Evolutionary conservation across 176 grass and related monocot genomes (phyloP), one percentile per base, ranked within the genome.

Genomic region (Musa itinerans): DNA sequence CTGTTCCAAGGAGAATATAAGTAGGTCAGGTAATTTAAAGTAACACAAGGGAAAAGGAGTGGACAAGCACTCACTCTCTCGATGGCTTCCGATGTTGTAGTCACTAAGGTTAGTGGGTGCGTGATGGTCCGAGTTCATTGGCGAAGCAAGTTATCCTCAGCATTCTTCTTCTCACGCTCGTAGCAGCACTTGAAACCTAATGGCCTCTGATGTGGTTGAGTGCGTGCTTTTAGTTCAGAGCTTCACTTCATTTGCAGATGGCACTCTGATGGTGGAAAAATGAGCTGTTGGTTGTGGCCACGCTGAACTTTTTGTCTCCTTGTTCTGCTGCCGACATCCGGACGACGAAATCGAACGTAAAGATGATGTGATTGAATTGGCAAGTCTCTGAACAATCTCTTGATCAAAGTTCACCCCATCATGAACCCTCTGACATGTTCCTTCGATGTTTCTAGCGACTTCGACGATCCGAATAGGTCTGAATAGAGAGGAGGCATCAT

Each of bases 61-160:
- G 27, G 27, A 68, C 51, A 70, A 70, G 68, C 16, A 70, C 68
- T 20, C 29, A 50, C 68, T 20, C 3, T n/a, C 8, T 70, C 49
- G 34, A 70, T 70, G 68, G 34, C 68, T 51, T 70, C 68, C 50
- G 68, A 51, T 49, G 29, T 70, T 70, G 68, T 70, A 70, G 68
- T 50, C 34, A 70, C 19, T 50, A n/a, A 51, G 29, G 43, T 70
- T 50, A 70, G 68, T 70, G 68, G 68, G 43, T 21, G 67, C 34
- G 12, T 69, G 15, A 70, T 70, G 68, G 15, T 70, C 51, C 16
- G 26, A 50, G 68, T 50, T 19, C 68, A 70, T 70, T 70, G 68
- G 68, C 8, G 29, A 17, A 48, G 24, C 50, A 43, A 43, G 34
- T 43, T 5, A 43, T 43, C 34, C 4, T 43, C 34, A 6, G 4